Base-by-base conservation (phyloP, 257 asterid species). In the Nemophila menziesii region DNA sequence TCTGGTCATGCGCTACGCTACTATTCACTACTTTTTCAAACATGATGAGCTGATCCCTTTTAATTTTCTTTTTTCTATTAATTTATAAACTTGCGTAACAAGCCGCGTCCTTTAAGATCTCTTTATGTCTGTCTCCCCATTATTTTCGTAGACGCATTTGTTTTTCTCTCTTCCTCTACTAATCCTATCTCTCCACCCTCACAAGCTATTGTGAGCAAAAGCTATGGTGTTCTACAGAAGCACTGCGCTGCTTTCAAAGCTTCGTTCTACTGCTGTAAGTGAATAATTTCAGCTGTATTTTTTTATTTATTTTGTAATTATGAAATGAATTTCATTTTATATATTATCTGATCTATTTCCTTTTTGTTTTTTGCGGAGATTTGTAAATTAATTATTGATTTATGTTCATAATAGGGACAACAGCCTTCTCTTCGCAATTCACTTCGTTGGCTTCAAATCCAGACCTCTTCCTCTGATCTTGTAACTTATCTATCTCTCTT, bases 391-490 rank as follows among this genome's bases (percentile, higher is more conserved):
- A 5, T 38, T 39, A 22, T 7, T 52, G 19, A 20, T 47, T 41
- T 46, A 16, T n/a, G n/a, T 40, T 40, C 22, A 22, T 48, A 26
- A 22, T 48, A 85, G 95, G 80, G 48, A 51, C 93, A 74, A 33
- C 90, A 68, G 80, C 65, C 70, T 20, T 69, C 59, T 46, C 58
- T 75, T 40, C 44, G 67, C 57, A 67, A 65, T 48, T 78, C 92
- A 15, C 82, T 85, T 12, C 95, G 95, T 33, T 80, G 93, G 93
- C 77, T 85, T 58, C 95, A 85, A 75, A 71, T 85, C 57, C 92
- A 80, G 70, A 75, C 85, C 47, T 70, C 95, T 23, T 72, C 93
- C 16, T 76, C 84, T 39, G 84, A 74, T 66, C 61, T 72, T 45
- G 87, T 77, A 69, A 65, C 39, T 24, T 20, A 16, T 37, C 22